Evolutionary conservation across 2,329 filamentous ascomycete genomes (phyloP).

Genomic region (Fusarium brevicatenulatum): DNA sequence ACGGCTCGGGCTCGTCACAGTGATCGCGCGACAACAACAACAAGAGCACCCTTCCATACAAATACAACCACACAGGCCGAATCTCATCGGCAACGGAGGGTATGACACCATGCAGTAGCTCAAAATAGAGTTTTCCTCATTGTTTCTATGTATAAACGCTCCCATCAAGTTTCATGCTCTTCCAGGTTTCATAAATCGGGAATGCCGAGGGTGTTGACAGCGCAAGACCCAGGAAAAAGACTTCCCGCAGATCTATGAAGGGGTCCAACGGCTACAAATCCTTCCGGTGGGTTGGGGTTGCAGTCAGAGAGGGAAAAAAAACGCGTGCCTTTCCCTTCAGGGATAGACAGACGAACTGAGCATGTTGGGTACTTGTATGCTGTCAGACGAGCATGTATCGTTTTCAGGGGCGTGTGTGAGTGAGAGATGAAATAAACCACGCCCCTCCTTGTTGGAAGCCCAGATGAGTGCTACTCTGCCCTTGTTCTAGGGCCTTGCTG

Average conservation of each 20-base stretch:
- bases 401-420: background rate
- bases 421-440: slow-evolving; percentile 4
- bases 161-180: slow-evolving; percentile 1
- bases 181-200: slow-evolving; percentile 19
- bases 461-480: slow-evolving; percentile 11
- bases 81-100: background rate
- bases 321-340: slow-evolving; percentile 2
- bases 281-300: slow-evolving; percentile 41
- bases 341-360: slow-evolving; percentile 1
- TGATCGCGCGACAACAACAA: background rate
- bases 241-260: background rate
- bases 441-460: background rate
- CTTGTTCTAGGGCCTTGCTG: slow-evolving; percentile 30
- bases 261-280: slow-evolving; percentile 2
- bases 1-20: background rate
- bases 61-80: background rate
- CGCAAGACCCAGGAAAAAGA: background rate
- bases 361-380: slow-evolving; percentile 23
- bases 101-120: background rate
- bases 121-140: background rate
- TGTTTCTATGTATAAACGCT: slow-evolving; percentile 1
- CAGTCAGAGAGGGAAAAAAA: background rate
- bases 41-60: background rate
- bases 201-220: slow-evolving; percentile 1
- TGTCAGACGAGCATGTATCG: slow-evolving; percentile 37